phyloP scores from a whole-genome alignment of 1,284 basidiomycete genomes.

The Austroboletus niveus region DNA sequence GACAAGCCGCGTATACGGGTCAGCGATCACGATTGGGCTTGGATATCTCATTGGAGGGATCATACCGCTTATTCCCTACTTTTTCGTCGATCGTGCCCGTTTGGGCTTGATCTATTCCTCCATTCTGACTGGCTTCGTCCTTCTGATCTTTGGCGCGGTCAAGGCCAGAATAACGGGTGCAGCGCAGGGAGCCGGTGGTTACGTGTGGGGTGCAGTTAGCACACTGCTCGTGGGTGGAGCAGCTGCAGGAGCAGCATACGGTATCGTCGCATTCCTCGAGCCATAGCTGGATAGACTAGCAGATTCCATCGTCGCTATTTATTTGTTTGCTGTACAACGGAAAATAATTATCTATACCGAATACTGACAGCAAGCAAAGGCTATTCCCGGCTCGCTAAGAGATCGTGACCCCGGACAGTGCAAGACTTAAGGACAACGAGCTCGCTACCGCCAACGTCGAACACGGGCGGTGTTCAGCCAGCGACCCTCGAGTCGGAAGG shows the following conservation, averaged over 20 bases:
- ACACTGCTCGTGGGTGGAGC: conserved; percentile 90
- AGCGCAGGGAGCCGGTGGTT: conserved; percentile 51
- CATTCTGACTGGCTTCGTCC: conserved; percentile 77
- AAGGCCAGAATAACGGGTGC: conserved; percentile 91
- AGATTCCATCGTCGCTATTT: no score
- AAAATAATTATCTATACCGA: no score
- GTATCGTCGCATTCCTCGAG: conserved; percentile 79
- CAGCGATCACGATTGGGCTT: conserved; percentile 90
- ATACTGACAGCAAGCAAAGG: no score
- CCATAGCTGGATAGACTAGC: conserved; percentile 1
- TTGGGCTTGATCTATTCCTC: conserved; percentile 72
- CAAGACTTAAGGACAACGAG: neutral
- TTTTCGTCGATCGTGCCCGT: conserved; percentile 72
- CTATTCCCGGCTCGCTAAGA: no score
- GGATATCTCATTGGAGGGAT: conserved; percentile 86
- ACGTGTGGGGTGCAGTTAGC: conserved; percentile 82
- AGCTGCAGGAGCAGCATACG: conserved; percentile 88
- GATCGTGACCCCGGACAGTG: conserved; percentile 24
- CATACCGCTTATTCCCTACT: conserved; percentile 89
- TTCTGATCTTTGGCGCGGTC: conserved; percentile 86
- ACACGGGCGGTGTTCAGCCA: conserved; percentile 5
- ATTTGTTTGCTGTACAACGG: no score
- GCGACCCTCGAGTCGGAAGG: neutral
- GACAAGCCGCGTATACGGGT: conserved; percentile 66
- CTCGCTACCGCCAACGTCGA: conserved; percentile 4